Base-by-base conservation (phyloP, 1,284 basidiomycete species). In the Cryptococcus deneoformans region DNA sequence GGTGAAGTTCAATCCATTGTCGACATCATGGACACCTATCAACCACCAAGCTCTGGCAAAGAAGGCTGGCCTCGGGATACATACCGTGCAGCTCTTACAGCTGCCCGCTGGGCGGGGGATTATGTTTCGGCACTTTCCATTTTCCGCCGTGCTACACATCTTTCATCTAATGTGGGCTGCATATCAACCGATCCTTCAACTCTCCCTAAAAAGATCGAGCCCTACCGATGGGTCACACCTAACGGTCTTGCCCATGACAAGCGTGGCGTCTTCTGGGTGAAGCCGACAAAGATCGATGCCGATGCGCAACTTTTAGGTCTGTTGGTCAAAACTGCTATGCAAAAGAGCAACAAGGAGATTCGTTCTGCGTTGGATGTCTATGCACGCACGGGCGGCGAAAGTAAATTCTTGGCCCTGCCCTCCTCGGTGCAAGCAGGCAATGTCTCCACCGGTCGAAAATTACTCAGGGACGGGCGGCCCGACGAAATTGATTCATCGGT, bases 51-150 rank as follows among this genome's bases (percentile, higher is more conserved):
- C 12, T 63, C 47, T 12, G 51, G 40, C 11, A 48, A 53, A 14
- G 49, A 57, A 48, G 60, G 60, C 2, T 76, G 73, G 73, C 60
- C 65, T 7, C 24, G 51, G 2, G 55, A 62, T 11, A 62, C 62
- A 1, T 73, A 61, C 52, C 55, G 61, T 34, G 53, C 58, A 1
- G 61, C 64, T 6, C 54, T 77, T 16, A 57, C 55, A 14, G 65
- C 68, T 8, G 67, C 69, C 3, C 60, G 68, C 43, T 73, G 71
- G 67, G 57, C 57, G 16, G 57, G 60, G 7, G 70, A 77, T 58
- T 72, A 66, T 63, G 57, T 66, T 7, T 45, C 62, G 7, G 72
- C 68, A 3, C 50, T 70, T n/a, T 20, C 39, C 24, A 46, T 69
- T 8, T 66, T 71, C 52, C 57, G 65, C n/a, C 59, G 64, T 43